Evolutionary conservation across 140 eudicot genomes (phyloP).

Genomic region (Artemisia princeps): DNA sequence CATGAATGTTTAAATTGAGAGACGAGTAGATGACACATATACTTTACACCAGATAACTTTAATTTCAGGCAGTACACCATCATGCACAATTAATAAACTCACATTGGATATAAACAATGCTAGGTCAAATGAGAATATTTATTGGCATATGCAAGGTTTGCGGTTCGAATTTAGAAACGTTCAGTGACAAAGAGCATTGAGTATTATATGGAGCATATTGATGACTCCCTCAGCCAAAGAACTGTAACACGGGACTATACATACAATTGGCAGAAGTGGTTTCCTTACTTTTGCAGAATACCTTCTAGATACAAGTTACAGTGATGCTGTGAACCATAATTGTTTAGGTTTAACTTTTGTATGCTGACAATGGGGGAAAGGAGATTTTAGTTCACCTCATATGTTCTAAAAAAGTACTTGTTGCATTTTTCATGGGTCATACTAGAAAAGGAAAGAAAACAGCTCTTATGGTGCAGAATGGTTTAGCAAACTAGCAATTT

Average conservation of each 20-base stretch:
- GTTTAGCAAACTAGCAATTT: not conserved
- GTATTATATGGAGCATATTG: not conserved
- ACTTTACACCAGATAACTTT: not conserved
- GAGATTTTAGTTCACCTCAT: not conserved
- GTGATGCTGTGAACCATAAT: not conserved
- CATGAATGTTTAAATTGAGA: not conserved
- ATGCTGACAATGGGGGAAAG: conserved; percentile 9
- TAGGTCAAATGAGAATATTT: not conserved
- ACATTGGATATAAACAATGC: not conserved
- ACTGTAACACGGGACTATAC: conserved; percentile 5
- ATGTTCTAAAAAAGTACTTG: conserved; percentile 6
- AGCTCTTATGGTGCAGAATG: conserved; percentile 9
- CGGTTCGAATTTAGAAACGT: conserved; percentile 1
- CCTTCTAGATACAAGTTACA: conserved; percentile 8
- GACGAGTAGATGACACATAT: not conserved
- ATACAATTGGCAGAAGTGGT: conserved; percentile 9
- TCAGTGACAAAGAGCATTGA: not conserved
- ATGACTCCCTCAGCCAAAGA: not conserved
- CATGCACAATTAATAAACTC: not conserved
- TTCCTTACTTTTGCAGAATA: conserved; percentile 12
- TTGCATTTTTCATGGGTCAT: conserved; percentile 5
- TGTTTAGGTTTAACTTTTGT: too few relatives aligned
- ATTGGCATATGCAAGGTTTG: conserved; percentile 3
- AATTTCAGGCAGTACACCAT: not conserved
- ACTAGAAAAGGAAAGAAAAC: not conserved